phyloP scores from a whole-genome alignment of 2,329 filamentous ascomycete genomes.

The Pseudogymnoascus sp. region DNA sequence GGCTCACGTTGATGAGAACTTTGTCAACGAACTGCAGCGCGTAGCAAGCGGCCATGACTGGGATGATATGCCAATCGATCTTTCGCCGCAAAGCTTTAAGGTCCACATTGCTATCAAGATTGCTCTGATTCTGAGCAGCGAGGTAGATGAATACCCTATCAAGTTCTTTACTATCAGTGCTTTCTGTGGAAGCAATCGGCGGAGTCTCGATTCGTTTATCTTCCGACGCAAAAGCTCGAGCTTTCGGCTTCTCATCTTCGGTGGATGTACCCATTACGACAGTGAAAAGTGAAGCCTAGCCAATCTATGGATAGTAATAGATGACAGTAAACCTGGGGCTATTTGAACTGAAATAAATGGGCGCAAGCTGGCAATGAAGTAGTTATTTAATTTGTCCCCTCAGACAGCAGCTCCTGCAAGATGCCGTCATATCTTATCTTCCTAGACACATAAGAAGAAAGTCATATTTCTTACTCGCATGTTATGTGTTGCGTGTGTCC shows the following conservation, averaged over 20 bases:
- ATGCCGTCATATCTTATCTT: background rate
- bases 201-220: background rate
- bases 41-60: conserved; percentile 53
- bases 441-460: too few relatives aligned
- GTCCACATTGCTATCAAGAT: conserved; percentile 28
- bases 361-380: background rate
- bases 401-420: background rate
- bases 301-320: background rate
- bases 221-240: background rate
- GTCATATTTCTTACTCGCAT: background rate
- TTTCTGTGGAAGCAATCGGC: background rate
- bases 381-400: background rate
- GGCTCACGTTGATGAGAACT: conserved; percentile 50
- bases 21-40: conserved; percentile 59
- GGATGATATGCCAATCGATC: conserved; percentile 51
- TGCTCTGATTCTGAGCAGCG: conserved; percentile 33
- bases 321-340: background rate
- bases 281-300: background rate
- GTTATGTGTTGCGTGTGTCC: background rate
- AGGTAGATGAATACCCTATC: conserved; percentile 35
- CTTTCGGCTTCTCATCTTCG: background rate
- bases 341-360: background rate
- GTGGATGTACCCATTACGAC: background rate
- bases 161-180: conserved; percentile 23
- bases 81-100: conserved; percentile 42